These are phyloP conservation scores for Septoria linicola DNA, from an alignment of 2,329 filamentous ascomycete species.

Conservation along the genomic window DNA sequence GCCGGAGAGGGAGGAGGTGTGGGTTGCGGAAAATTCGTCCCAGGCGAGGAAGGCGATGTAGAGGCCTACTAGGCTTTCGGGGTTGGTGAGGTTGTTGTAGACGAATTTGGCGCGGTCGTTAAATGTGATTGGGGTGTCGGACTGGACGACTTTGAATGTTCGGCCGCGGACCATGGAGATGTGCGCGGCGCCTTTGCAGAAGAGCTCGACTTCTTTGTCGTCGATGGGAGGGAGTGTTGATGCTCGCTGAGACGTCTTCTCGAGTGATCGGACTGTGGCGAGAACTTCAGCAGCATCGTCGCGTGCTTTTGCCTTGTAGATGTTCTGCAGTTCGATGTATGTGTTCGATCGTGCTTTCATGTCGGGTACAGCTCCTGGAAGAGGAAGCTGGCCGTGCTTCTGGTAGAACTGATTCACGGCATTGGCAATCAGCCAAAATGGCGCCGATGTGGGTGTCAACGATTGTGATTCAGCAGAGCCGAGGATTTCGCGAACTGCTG, in stretches of 20 bases:
- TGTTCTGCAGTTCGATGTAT: slow-evolving; percentile 85
- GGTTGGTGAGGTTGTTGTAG: slow-evolving; percentile 41
- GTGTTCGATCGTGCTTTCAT: slow-evolving; percentile 95
- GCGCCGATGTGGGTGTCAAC: slow-evolving; percentile 51
- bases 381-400: slow-evolving; percentile 70
- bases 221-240: slow-evolving; percentile 51
- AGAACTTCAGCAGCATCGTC: slow-evolving; percentile 75
- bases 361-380: slow-evolving; percentile 85
- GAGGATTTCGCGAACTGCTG: slow-evolving; percentile 74
- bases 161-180: slow-evolving; percentile 78
- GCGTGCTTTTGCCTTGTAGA: slow-evolving; percentile 87
- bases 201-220: slow-evolving; percentile 76
- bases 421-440: slow-evolving; percentile 86
- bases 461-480: slow-evolving; percentile 61
- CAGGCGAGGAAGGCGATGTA: slow-evolving; percentile 54
- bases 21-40: slow-evolving; percentile 47
- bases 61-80: slow-evolving; percentile 48
- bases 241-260: slow-evolving; percentile 49
- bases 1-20: slow-evolving; percentile 36
- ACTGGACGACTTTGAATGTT: slow-evolving; percentile 50
- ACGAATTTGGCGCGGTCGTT: slow-evolving; percentile 52
- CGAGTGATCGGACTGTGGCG: slow-evolving; percentile 58
- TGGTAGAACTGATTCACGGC: slow-evolving; percentile 76
- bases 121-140: slow-evolving; percentile 38
- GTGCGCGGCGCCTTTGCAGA: slow-evolving; percentile 93